Conservation (phyloP, 1,139 yeast genomes). For the Komagataea norvegica region DNA sequence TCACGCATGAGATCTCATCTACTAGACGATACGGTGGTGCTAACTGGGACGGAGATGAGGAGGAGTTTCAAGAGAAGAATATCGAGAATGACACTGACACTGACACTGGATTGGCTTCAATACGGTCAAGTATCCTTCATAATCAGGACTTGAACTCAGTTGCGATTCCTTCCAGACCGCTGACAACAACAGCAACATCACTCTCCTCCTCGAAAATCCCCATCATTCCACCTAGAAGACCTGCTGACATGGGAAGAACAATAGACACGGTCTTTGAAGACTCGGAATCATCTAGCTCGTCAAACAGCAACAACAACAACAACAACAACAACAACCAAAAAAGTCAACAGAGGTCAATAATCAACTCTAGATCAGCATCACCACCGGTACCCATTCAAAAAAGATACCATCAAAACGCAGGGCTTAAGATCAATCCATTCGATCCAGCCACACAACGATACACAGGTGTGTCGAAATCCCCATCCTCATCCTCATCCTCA, state of each 20-base stretch:
- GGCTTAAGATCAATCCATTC: constrained; percentile 10
- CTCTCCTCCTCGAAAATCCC: not conserved
- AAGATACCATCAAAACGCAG: constrained; percentile 18
- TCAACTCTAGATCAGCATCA: too few relatives aligned
- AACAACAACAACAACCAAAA: constrained; percentile 1
- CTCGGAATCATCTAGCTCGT: constrained; percentile 12
- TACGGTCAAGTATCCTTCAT: constrained; percentile 10
- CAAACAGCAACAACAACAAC: constrained; percentile 2
- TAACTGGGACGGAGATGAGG: constrained; percentile 6
- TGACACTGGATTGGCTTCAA: constrained; percentile 6
- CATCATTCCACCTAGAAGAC: not conserved
- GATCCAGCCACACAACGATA: constrained; percentile 19
- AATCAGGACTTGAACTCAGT: not conserved
- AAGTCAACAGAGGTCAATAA: not conserved
- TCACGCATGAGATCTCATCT: constrained; percentile 24
- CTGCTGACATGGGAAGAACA: constrained; percentile 13
- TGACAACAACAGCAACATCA: not conserved
- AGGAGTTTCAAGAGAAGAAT: constrained; percentile 1
- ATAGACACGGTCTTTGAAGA: constrained; percentile 30
- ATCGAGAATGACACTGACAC: constrained; percentile 1
- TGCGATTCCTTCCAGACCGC: not conserved
- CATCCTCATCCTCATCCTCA: constrained; percentile 17
- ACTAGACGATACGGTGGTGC: constrained; percentile 19
- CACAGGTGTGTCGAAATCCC: not conserved
- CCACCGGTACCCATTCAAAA: constrained; percentile 7